Evolutionary conservation across 768 basidiomycete species (phyloP).

Genomic region (Leccinum variicolor): DNA sequence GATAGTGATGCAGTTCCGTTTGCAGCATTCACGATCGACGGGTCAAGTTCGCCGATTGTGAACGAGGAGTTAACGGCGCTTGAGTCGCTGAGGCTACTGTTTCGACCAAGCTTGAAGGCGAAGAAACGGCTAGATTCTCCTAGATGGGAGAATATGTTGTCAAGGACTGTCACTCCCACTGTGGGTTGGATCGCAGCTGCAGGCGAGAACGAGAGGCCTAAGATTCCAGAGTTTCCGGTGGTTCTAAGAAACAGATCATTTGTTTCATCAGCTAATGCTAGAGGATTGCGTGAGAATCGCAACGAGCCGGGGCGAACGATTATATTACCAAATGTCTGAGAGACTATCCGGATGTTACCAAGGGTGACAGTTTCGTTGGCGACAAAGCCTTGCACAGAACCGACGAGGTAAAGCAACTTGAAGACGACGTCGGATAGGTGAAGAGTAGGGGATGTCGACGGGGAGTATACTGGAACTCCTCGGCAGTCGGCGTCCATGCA

Average conservation of each 20-base stretch:
- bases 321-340: conserved; percentile 46
- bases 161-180: conserved; percentile 42
- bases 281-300: background rate
- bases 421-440: conserved; percentile 36
- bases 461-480: conserved; percentile 40
- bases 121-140: conserved; percentile 43
- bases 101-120: conserved; percentile 47
- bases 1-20: conserved; percentile 33
- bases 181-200: conserved; percentile 44
- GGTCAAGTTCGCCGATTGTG: conserved; percentile 50
- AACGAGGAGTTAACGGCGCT: conserved; percentile 39
- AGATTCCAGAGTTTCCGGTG: conserved; percentile 51
- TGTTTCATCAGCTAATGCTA: conserved; percentile 46
- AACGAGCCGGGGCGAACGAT: background rate
- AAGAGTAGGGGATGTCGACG: conserved; percentile 30
- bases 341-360: conserved; percentile 42
- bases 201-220: conserved; percentile 51
- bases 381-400: conserved; percentile 51
- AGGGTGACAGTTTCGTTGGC: conserved; percentile 45
- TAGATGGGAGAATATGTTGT: conserved; percentile 45
- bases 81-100: conserved; percentile 14
- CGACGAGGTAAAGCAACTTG: conserved; percentile 48
- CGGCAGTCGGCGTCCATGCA: conserved; percentile 46
- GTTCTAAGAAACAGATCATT: conserved; percentile 40
- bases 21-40: conserved; percentile 17